Conservation (phyloP, 805 yeast species). For the Zygosaccharomyces lentus region DNA sequence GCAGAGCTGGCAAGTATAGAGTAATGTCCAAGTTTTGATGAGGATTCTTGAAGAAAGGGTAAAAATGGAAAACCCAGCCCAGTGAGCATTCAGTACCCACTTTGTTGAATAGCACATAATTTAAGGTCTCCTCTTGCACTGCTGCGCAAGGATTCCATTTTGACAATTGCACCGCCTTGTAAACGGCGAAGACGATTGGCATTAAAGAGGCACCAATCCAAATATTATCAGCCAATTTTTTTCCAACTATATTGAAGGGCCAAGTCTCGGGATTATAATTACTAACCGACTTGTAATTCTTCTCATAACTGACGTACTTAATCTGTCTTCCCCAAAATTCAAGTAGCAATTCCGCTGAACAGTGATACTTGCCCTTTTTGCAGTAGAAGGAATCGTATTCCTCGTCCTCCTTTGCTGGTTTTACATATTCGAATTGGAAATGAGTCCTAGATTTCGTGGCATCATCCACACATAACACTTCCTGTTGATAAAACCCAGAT, state of each 20-base stretch:
- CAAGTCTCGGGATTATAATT: slow-evolving; percentile 13
- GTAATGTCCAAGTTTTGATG: slow-evolving; percentile 17
- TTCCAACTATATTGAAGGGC: slow-evolving; percentile 16
- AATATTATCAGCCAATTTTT: slow-evolving; percentile 10
- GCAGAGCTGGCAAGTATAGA: slow-evolving; percentile 26
- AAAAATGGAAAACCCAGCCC: slow-evolving; percentile 32
- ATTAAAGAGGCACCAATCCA: slow-evolving; percentile 21
- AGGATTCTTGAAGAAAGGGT: slow-evolving; percentile 20
- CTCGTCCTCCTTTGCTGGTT: slow-evolving; percentile 1
- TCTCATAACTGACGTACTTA: slow-evolving; percentile 22
- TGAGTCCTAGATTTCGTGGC: slow-evolving; percentile 64
- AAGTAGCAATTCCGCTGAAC: slow-evolving; percentile 2
- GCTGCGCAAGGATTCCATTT: slow-evolving; percentile 22
- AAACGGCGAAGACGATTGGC: slow-evolving; percentile 8
- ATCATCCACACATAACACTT: slow-evolving; percentile 76
- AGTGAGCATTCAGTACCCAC: slow-evolving; percentile 19
- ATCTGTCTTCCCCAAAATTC: slow-evolving; percentile 16
- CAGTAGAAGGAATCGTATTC: slow-evolving; percentile 3
- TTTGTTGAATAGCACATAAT: slow-evolving; percentile 13
- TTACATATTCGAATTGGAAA: slow-evolving; percentile 62
- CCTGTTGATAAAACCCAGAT: slow-evolving; percentile 84
- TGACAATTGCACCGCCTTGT: slow-evolving; percentile 2
- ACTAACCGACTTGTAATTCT: slow-evolving; percentile 10
- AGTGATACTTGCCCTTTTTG: background rate
- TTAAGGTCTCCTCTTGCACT: background rate